Conservation (phyloP, 2,329 filamentous ascomycete genomes). For the Annulohypoxylon truncatum region DNA sequence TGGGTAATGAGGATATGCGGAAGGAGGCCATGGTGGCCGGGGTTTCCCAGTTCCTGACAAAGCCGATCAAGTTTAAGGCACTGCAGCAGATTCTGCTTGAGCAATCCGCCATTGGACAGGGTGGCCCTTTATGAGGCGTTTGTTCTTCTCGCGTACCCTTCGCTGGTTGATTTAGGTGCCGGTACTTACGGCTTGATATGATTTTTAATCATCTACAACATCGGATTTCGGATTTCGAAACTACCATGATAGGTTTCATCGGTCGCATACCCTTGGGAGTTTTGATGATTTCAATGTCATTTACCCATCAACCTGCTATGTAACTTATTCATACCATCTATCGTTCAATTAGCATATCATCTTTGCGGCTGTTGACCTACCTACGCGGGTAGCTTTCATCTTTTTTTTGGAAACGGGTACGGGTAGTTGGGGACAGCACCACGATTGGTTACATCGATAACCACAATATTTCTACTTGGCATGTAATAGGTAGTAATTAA, state of each 20-base stretch:
- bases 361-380: not conserved
- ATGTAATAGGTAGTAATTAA: not conserved
- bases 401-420: not conserved
- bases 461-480: no score
- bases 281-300: not conserved
- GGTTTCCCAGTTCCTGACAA: constrained; percentile 40
- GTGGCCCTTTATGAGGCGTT: not conserved
- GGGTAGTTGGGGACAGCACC: not conserved
- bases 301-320: not conserved
- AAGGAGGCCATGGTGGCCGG: constrained; percentile 56
- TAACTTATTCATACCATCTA: no score
- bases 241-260: not conserved
- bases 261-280: not conserved
- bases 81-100: constrained; percentile 35
- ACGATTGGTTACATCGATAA: not conserved
- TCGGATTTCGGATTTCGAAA: not conserved
- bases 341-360: not conserved
- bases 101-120: constrained; percentile 7
- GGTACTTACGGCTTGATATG: not conserved
- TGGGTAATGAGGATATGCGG: constrained; percentile 61
- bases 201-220: not conserved
- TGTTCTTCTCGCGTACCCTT: no score
- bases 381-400: not conserved
- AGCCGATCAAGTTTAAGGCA: constrained; percentile 39
- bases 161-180: no score